Evolutionary conservation across 2,329 filamentous ascomycete genomes (phyloP).

Genomic region (Fusarium aywerte): DNA sequence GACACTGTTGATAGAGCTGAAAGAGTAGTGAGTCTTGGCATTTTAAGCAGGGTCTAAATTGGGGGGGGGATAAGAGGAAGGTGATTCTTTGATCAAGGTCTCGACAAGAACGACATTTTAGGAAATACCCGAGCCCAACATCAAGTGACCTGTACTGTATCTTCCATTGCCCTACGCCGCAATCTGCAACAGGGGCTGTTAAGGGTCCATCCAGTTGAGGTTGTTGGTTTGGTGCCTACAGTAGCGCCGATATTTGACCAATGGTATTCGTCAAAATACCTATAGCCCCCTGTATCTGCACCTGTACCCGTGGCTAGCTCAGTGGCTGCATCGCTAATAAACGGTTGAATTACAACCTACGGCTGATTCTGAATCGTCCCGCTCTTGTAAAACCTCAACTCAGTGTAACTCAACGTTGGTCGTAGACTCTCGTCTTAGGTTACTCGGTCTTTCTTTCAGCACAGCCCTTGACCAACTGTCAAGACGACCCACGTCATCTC

Average conservation of each 20-base stretch:
- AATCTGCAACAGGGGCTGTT: slow-evolving; percentile 57
- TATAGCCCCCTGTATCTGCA: background rate
- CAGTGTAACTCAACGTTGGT: background rate
- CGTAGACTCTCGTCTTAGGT: background rate
- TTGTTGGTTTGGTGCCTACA: slow-evolving; percentile 29
- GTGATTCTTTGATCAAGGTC: background rate
- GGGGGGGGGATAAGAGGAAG: background rate
- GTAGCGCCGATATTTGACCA: slow-evolving; percentile 14
- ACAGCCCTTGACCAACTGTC: background rate
- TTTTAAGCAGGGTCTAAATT: slow-evolving; percentile 4
- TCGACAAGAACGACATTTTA: background rate
- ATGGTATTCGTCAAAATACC: slow-evolving; percentile 2
- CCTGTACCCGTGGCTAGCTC: background rate
- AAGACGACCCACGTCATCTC: background rate
- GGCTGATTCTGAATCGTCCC: background rate
- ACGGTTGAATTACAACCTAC: background rate
- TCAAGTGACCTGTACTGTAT: slow-evolving; percentile 4
- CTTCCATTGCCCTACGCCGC: slow-evolving; percentile 54
- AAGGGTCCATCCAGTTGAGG: slow-evolving; percentile 11
- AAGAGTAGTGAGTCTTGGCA: slow-evolving; percentile 10
- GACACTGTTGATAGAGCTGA: slow-evolving; percentile 11
- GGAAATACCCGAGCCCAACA: slow-evolving; percentile 1
- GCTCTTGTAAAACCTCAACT: background rate
- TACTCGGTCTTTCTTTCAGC: background rate
- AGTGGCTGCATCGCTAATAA: slow-evolving; percentile 4